Evolutionary conservation across 1,284 basidiomycete species (phyloP).

Genomic region (Exobasidium rhododendri): DNA sequence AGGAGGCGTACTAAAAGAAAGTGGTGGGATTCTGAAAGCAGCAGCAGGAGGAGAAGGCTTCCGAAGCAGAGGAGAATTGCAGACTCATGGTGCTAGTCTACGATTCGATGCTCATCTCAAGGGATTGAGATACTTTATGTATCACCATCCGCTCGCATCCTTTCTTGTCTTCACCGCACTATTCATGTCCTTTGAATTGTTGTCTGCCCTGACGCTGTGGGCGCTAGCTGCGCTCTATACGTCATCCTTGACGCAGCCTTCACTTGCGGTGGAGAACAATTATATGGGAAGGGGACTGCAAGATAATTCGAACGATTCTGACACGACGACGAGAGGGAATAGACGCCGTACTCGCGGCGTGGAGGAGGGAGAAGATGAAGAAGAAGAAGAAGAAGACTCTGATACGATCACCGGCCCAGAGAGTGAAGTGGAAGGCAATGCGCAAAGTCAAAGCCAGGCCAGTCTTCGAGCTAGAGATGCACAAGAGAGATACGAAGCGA

Average conservation of each 20-base stretch:
- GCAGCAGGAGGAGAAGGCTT: slow-evolving; percentile 25
- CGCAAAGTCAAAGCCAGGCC: slow-evolving; percentile 23
- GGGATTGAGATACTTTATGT: slow-evolving; percentile 49
- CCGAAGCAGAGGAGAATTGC: slow-evolving; percentile 43
- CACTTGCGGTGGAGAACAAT: slow-evolving; percentile 75
- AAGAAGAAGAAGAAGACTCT: slow-evolving; percentile 19
- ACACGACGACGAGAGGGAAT: background rate
- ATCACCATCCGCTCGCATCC: slow-evolving; percentile 43
- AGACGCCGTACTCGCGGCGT: slow-evolving; percentile 4
- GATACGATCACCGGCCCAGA: slow-evolving; percentile 19
- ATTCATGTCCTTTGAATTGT: slow-evolving; percentile 47
- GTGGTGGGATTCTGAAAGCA: slow-evolving; percentile 20
- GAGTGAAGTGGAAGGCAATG: slow-evolving; percentile 15
- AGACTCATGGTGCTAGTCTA: slow-evolving; percentile 38
- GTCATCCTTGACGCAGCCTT: slow-evolving; percentile 73
- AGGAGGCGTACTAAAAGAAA: slow-evolving; percentile 16
- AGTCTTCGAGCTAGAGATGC: slow-evolving; percentile 31
- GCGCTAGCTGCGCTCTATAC: slow-evolving; percentile 40
- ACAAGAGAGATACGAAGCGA: slow-evolving; percentile 28
- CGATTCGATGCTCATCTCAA: slow-evolving; percentile 50
- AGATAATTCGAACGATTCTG: slow-evolving; percentile 3
- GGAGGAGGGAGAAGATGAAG: slow-evolving; percentile 3
- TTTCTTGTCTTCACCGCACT: slow-evolving; percentile 44
- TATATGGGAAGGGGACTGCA: background rate
- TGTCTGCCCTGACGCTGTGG: slow-evolving; percentile 45